Evolutionary conservation across 2,329 filamentous ascomycete species (phyloP), one percentile per base, ranked within the genome.

Genomic region (Pseudogymnoascus verrucosus): DNA sequence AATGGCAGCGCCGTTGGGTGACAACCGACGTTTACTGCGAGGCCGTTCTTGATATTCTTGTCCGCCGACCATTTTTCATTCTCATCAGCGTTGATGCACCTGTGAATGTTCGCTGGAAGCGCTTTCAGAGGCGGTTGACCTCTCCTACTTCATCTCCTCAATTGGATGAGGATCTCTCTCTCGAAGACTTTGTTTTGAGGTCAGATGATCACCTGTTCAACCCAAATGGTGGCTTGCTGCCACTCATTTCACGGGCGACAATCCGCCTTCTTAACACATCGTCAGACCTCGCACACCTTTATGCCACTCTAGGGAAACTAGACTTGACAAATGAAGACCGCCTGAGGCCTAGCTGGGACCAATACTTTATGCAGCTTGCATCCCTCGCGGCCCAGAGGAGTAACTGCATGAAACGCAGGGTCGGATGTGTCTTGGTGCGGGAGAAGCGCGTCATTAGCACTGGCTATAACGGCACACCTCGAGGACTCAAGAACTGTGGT

Each of bases 401-500:
- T 73, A 99, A 99, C 76, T 99, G 95, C 79, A 99, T 99, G 95
- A 97, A 98, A 78, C 84, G 95, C 31, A 87, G 93, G 68, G 95
- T 99, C 1, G 95, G 95, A 6, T 97, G 93, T 77, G 95, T 98
- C 5, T 82, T 99, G 8, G 93, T 98, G 36, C 83, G 89, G 67
- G 88, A 92, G 72, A 88, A 87, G 71, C 85, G 93, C 69, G 95
- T 99, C 67, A 90, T 98, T 69, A 91, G 89, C 73, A 99, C 95
- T 0, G 95, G 95, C 19, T 99, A 99, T 79, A 99, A 99, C 76
- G 95, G 95, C 66, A 98, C 95, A n/a, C 93, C 95, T 10, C 83
- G 93, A 21, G 89, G 93, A 47, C 80, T 97, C 71, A 85, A 80
- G 63, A 99, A 99, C 77, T 99, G 95, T 78, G 90, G 89, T 69